Conservation (phyloP, 2,329 filamentous ascomycete species). For the Nemania diffusa region DNA sequence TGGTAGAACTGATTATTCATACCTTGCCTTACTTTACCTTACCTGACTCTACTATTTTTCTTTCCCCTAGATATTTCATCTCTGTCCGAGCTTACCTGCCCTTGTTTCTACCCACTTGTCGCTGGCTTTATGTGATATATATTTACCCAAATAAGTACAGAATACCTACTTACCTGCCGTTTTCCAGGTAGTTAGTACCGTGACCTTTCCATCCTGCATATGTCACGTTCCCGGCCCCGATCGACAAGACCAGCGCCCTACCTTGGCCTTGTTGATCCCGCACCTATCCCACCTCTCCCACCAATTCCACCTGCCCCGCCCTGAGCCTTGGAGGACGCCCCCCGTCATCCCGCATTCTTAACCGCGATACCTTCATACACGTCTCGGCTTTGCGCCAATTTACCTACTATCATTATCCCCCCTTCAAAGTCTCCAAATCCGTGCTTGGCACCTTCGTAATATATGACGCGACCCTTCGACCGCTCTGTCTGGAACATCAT, state of each 20-base stretch:
- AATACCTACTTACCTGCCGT: background rate
- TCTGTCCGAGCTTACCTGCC: background rate
- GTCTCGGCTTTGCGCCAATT: background rate
- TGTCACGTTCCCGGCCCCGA: slow-evolving; percentile 4
- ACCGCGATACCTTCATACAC: slow-evolving; percentile 20
- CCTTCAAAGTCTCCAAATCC: background rate
- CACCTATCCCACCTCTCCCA: too few species aligned
- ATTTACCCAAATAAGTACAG: too few species aligned
- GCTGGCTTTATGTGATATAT: background rate
- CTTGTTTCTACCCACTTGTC: background rate
- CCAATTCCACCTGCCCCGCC: too few species aligned
- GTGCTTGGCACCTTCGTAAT: background rate
- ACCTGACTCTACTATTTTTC: background rate
- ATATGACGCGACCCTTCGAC: slow-evolving; percentile 22
- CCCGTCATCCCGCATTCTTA: slow-evolving; percentile 8
- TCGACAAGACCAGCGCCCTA: slow-evolving; percentile 3
- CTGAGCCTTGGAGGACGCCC: background rate
- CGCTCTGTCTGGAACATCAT: slow-evolving; percentile 35
- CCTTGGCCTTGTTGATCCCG: too few species aligned
- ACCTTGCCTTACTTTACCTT: background rate
- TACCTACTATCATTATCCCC: background rate
- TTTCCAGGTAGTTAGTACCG: background rate
- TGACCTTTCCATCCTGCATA: slow-evolving; percentile 1
- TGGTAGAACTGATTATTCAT: background rate
- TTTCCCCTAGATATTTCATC: background rate